These are phyloP conservation scores for Lablab purpureus DNA, from an alignment of 306 rosid species.

Conservation along the genomic window DNA sequence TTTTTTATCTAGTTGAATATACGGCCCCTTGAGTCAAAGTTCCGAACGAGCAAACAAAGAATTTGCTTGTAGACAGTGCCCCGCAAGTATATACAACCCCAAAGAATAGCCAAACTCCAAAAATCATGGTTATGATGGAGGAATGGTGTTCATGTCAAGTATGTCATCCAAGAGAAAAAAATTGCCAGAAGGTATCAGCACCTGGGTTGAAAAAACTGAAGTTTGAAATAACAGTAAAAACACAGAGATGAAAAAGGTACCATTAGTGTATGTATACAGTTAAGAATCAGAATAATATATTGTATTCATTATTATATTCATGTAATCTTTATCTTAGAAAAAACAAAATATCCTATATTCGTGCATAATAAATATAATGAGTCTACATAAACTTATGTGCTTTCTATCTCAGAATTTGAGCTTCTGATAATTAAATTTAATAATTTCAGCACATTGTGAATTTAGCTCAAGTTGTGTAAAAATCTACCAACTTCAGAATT, in stretches of 20 bases:
- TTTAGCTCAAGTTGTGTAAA: too few species aligned
- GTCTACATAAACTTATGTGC: neutral
- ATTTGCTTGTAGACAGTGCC: constrained; percentile 37
- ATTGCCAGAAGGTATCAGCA: constrained; percentile 38
- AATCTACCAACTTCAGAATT: constrained; percentile 22
- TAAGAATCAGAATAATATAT: neutral
- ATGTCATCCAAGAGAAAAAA: constrained; percentile 22
- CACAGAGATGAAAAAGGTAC: constrained; percentile 13
- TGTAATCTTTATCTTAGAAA: too few species aligned
- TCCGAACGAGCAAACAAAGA: constrained; percentile 38
- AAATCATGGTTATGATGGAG: constrained; percentile 5
- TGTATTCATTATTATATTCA: neutral
- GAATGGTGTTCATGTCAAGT: constrained; percentile 1
- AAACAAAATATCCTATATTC: too few species aligned
- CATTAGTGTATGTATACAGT: neutral
- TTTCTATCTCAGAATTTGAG: constrained; percentile 31
- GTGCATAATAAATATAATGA: too few species aligned
- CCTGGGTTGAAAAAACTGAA: constrained; percentile 44
- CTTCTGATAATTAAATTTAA: constrained; percentile 25
- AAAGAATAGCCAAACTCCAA: constrained; percentile 31
- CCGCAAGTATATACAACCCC: constrained; percentile 1
- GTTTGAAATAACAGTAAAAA: constrained; percentile 18
- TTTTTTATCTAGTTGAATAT: too few species aligned
- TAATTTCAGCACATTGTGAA: neutral
- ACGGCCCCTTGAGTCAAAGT: neutral